Conservation (phyloP, 2,329 filamentous ascomycete species). For the Thermomyces lanuginosus region DNA sequence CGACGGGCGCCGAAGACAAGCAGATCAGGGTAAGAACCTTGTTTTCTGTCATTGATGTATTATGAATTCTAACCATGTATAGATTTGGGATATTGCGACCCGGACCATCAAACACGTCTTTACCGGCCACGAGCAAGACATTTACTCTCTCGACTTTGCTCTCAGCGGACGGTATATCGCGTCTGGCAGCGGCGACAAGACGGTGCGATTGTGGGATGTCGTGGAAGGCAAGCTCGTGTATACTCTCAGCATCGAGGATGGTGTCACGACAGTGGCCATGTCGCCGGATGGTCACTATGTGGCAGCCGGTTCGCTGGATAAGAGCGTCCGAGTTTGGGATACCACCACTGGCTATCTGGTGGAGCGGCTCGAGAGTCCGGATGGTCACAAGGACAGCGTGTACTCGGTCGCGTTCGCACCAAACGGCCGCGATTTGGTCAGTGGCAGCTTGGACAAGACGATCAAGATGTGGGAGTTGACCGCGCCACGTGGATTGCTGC, state of each 20-base stretch:
- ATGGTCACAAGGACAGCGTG: conserved; percentile 92
- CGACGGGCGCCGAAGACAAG: conserved; percentile 94
- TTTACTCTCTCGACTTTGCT: conserved; percentile 91
- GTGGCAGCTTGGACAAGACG: conserved; percentile 88
- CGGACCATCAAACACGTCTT: conserved; percentile 83
- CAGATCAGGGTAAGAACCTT: conserved; percentile 72
- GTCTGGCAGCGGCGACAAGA: conserved; percentile 86
- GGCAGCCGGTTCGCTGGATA: conserved; percentile 86
- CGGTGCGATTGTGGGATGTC: conserved; percentile 91
- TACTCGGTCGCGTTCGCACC: conserved; percentile 95
- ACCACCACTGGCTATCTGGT: conserved; percentile 70
- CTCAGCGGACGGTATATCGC: conserved; percentile 87
- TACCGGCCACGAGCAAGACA: conserved; percentile 94
- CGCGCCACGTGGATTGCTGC: conserved; percentile 49
- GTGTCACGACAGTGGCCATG: conserved; percentile 92
- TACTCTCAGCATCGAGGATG: conserved; percentile 84
- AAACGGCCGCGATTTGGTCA: conserved; percentile 81
- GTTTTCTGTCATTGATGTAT: background rate
- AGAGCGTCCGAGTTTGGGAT: conserved; percentile 97
- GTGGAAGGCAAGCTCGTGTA: conserved; percentile 67
- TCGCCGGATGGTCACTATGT: conserved; percentile 90
- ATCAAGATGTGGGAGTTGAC: conserved; percentile 99
- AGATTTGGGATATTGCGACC: conserved; percentile 77
- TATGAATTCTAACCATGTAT: background rate
- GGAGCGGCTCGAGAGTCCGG: conserved; percentile 79